Evolutionary conservation across 169 alveolate species (phyloP).

Genomic region (Cryptosporidium ubiquitum): DNA sequence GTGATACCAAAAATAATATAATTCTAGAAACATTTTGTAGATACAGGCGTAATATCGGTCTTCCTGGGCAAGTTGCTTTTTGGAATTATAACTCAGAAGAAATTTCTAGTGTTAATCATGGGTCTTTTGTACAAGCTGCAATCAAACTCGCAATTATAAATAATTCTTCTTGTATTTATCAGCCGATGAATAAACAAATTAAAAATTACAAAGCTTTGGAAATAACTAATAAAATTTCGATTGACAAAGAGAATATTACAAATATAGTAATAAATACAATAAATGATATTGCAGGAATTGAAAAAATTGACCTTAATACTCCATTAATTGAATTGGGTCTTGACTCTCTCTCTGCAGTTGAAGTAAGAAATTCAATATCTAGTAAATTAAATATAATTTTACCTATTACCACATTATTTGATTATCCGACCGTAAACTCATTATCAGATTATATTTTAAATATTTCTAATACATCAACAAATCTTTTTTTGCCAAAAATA

Average conservation of each 20-base stretch:
- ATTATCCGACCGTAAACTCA: conserved; percentile 42
- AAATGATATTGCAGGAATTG: conserved; percentile 32
- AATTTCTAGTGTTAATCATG: conserved; percentile 18
- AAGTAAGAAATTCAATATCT: conserved; percentile 49
- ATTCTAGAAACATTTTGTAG: conserved; percentile 57
- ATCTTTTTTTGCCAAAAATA: neutral
- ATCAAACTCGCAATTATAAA: conserved; percentile 34
- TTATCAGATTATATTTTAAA: conserved; percentile 16
- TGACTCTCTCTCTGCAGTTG: conserved; percentile 69
- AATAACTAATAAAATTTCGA: neutral
- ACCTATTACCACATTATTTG: conserved; percentile 49
- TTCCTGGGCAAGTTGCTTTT: conserved; percentile 52
- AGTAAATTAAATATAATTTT: neutral
- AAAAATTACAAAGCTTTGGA: neutral
- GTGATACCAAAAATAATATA: conserved; percentile 3
- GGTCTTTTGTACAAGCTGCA: conserved; percentile 61
- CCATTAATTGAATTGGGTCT: conserved; percentile 35
- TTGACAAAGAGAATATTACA: neutral
- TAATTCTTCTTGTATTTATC: conserved; percentile 22
- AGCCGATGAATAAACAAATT: neutral
- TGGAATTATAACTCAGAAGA: conserved; percentile 50
- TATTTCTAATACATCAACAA: neutral
- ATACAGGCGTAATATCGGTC: conserved; percentile 60
- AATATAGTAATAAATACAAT: conserved; percentile 13
- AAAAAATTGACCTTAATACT: neutral